phyloP scores from a whole-genome alignment of 352 stramenopile species.

The Globisporangium orthogonon region DNA sequence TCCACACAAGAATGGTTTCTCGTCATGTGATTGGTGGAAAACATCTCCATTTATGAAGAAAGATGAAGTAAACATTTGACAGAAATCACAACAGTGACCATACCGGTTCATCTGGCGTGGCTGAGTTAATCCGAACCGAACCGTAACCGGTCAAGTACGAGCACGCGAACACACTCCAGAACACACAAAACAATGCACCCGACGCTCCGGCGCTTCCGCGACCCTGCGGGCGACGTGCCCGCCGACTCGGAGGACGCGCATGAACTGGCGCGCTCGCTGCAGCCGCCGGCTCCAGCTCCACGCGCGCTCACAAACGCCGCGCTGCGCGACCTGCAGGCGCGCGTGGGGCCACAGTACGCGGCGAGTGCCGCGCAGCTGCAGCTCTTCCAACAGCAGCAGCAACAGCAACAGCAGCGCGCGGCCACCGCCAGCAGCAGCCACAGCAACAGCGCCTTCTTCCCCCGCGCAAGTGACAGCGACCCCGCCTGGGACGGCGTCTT shows the following conservation, averaged over 20 bases:
- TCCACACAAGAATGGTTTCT: too few relatives aligned
- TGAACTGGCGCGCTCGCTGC: constrained; percentile 11
- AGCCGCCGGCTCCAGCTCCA: constrained; percentile 3
- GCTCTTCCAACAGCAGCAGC: constrained; percentile 11
- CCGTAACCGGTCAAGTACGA: too few relatives aligned
- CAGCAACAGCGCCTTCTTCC: constrained; percentile 3
- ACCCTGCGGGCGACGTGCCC: background rate
- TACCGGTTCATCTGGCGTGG: too few relatives aligned
- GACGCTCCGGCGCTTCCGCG: constrained; percentile 12
- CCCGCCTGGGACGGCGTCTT: background rate
- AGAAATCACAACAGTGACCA: too few relatives aligned
- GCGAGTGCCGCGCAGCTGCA: constrained; percentile 11
- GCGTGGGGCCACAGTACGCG: constrained; percentile 11
- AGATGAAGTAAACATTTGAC: too few relatives aligned
- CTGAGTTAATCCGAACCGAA: too few relatives aligned
- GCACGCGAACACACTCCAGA: too few relatives aligned
- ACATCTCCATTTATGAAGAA: too few relatives aligned
- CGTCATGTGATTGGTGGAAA: too few relatives aligned
- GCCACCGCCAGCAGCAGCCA: constrained; percentile 2
- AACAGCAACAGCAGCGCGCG: constrained; percentile 5
- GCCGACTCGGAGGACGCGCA: constrained; percentile 5
- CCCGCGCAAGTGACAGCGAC: background rate
- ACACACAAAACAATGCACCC: constrained; percentile 2
- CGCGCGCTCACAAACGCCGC: constrained; percentile 2
- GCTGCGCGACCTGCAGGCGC: constrained; percentile 9